These are phyloP conservation scores for Trichopus zeylanicus DNA, from an alignment of 116 monocot species.

Conservation along the genomic window DNA sequence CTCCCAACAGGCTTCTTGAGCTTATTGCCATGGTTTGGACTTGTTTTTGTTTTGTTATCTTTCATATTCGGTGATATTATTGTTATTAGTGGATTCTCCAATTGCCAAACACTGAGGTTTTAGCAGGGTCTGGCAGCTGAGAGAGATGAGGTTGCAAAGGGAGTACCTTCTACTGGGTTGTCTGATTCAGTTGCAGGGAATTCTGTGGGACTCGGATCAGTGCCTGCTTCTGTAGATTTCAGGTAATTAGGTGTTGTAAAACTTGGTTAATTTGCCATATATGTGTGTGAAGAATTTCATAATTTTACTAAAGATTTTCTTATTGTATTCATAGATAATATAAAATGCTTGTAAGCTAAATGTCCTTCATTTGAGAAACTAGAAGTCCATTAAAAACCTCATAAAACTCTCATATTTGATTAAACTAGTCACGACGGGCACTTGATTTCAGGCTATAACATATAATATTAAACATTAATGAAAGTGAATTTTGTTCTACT, in stretches of 20 bases:
- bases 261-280: neutral
- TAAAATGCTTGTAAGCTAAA: too few species aligned
- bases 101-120: conserved; percentile 9
- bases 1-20: conserved; percentile 53
- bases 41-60: conserved; percentile 5
- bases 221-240: conserved; percentile 52
- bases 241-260: conserved; percentile 27
- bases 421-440: too few species aligned
- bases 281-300: neutral
- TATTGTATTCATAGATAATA: too few species aligned
- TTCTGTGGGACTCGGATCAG: conserved; percentile 8
- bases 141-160: conserved; percentile 41
- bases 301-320: too few species aligned
- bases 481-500: too few species aligned
- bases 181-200: conserved; percentile 11
- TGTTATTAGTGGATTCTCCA: neutral
- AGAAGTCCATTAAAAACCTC: too few species aligned
- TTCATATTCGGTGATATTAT: too few species aligned
- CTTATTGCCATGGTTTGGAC: conserved; percentile 75
- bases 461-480: too few species aligned
- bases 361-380: too few species aligned
- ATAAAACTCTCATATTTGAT: too few species aligned
- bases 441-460: too few species aligned
- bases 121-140: conserved; percentile 80
- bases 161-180: conserved; percentile 12